Evolutionary conservation across 257 asterid species (phyloP), one percentile per base, ranked within the genome.

Genomic region (Gentiana straminea): DNA sequence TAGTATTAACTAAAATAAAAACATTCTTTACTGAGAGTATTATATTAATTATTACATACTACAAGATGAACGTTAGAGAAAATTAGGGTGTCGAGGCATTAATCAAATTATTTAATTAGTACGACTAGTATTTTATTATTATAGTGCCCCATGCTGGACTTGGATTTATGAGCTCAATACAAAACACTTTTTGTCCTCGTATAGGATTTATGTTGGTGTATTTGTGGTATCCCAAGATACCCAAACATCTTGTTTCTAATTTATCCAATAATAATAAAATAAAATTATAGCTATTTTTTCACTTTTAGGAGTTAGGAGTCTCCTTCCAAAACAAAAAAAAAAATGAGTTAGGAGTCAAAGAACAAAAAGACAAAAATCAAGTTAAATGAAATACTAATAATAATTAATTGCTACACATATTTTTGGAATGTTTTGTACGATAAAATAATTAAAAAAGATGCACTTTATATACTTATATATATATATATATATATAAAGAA

Each of bases 11-110:
- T 72, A 72, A 76, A 67, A 72, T 61, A 60, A 68, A 65, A 64
- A 69, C 85, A 83, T 77, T 83, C 81, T 72, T 75, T 69, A 61
- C 24, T 24, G 24, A 24, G 24, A 24, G 58, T 64, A 15, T 37
- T 44, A 57, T 49, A 56, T 59, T 51, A 59, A 68, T 70, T 60
- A 57, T 66, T 72, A 53, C 55, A 59, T 46, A 8, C 8, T 66
- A 66, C 69, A 63, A 52, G 24, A 24, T 52, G 69, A 44, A 71
- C 67, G 68, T 71, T 63, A 59, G 64, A 64, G 60, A 52, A 67
- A 58, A 66, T 74, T 72, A 77, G 63, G 33, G 62, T 52, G 52
- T 57, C 80, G 73, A 82, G 80, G 68, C 69, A 63, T 64, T 36
- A 39, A 53, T 53, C 24, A 24, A 24, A 24, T 24, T 24, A 24